Conservation (phyloP, 345 rosid species). For the Moricandia arvensis region DNA sequence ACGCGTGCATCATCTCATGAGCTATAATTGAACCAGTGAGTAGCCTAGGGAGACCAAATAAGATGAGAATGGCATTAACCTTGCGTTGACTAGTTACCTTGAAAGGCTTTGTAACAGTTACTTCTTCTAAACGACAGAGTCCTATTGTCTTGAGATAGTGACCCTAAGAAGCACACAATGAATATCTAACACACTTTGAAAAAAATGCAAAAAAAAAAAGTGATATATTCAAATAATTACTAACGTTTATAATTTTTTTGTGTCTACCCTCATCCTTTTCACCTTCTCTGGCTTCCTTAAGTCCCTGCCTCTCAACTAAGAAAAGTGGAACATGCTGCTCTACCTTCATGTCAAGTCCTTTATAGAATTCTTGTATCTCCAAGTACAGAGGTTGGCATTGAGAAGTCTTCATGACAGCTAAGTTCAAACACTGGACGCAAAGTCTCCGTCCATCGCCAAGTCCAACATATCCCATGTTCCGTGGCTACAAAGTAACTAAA, state of each 20-base stretch:
- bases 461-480: slow-evolving; percentile 59
- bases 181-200: slow-evolving; percentile 16
- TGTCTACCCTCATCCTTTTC: slow-evolving; percentile 70
- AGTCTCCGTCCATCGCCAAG: slow-evolving; percentile 92
- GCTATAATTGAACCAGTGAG: slow-evolving; percentile 95
- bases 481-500: slow-evolving; percentile 50
- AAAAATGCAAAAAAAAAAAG: too few relatives aligned
- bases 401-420: slow-evolving; percentile 84
- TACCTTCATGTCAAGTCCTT: slow-evolving; percentile 77
- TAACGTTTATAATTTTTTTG: neutral
- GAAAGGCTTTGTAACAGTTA: slow-evolving; percentile 82
- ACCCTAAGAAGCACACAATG: slow-evolving; percentile 48
- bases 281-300: slow-evolving; percentile 93
- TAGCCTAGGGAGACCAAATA: slow-evolving; percentile 95
- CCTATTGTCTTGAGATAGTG: slow-evolving; percentile 99
- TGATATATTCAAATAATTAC: neutral
- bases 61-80: slow-evolving; percentile 94
- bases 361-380: slow-evolving; percentile 81
- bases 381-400: slow-evolving; percentile 85
- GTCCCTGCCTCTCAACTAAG: slow-evolving; percentile 89
- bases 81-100: slow-evolving; percentile 80
- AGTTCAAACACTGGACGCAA: slow-evolving; percentile 92
- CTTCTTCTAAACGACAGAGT: slow-evolving; percentile 95
- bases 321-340: slow-evolving; percentile 89
- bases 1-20: slow-evolving; percentile 99